Evolutionary conservation across 192 early-diverging fungal genomes (phyloP), one percentile per base, ranked within the genome.

Genomic region (Spizellomyces punctatus): DNA sequence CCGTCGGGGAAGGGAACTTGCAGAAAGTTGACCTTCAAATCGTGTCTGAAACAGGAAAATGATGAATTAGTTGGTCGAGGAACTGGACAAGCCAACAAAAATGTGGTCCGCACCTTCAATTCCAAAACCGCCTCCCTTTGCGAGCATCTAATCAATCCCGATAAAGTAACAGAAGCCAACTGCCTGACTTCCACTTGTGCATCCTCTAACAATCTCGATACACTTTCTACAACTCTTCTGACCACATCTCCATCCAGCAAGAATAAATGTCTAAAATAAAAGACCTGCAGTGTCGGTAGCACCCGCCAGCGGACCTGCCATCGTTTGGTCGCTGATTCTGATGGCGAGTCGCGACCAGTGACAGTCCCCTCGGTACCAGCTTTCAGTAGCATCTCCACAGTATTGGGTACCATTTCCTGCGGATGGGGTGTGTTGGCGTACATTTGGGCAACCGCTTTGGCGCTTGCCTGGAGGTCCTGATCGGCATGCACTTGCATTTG

Each of bases 121-220:
- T 70, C 75, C 21, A 77, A 63, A 21, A 89, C 90, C 10, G 89
- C 85, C 17, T 89, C 85, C 27, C 90, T 66, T 48, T 89, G 86
- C 8, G 91, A 93, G 58, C 92, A 94, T 42, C 89, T 85, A 16
- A 95, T 83, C 27, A 95, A 75, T 10, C 93, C 93, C 19, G 90
- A 85, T 6, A 95, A 66, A 0, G 93, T 94, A 0, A 87, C 81
- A 3, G 88, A 83, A 6, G 92, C 92, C 71, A 94, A 70, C 76
- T 88, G 88, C 5, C 92, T 81, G 19, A 93, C 88, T 81, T 98
- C 96, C 47, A 96, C 85, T 72, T 96, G 95, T n/a, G 87, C 83
- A 75, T 98, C 93, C 55, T 85, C 79, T 12, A 70, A 46, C 45
- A 98, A 72, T 22, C 43, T 59, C 41, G 85, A 82, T 10, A 96